Percentiles rank a stretch among this genome's conserved stretches.
Conservation (phyloP, 1,139 yeast genomes). For the Arxiozyma slooffiae region DNA sequence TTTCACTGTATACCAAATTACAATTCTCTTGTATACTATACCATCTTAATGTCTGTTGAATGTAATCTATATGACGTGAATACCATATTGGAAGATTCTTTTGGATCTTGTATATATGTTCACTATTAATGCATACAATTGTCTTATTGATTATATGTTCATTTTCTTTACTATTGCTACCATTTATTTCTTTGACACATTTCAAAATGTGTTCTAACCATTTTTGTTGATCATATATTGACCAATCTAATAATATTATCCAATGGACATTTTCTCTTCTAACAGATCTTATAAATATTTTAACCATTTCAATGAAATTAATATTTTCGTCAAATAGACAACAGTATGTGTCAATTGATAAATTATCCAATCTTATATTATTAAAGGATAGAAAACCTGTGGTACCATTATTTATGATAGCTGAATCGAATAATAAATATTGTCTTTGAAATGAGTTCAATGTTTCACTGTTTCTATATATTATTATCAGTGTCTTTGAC, state of each 20-base stretch:
- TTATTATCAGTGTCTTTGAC: not conserved
- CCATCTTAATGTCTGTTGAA: slow-evolving; percentile 18
- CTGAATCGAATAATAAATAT: not conserved
- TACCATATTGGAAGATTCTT: slow-evolving; percentile 16
- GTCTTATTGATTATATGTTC: slow-evolving; percentile 5
- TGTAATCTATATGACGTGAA: slow-evolving; percentile 16
- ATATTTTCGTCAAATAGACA: not conserved
- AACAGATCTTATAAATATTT: not conserved
- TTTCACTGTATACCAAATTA: slow-evolving; percentile 12
- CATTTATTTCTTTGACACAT: slow-evolving; percentile 5
- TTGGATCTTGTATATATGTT: slow-evolving; percentile 13
- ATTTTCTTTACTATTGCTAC: not conserved
- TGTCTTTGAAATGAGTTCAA: not conserved
- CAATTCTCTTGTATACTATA: slow-evolving; percentile 10
- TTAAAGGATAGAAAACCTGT: not conserved
- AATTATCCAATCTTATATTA: not conserved
- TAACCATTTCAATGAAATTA: not conserved
- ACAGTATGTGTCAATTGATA: not conserved
- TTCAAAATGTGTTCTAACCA: slow-evolving; percentile 13
- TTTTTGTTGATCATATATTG: slow-evolving; percentile 10
- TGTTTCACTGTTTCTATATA: not conserved
- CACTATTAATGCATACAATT: slow-evolving; percentile 11
- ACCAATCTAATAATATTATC: slow-evolving; percentile 20
- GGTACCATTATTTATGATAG: not conserved
- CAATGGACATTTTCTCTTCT: slow-evolving; percentile 7